phyloP scores from a whole-genome alignment of 2,329 filamentous ascomycete genomes.

The Ploettnerulaceae sp. region DNA sequence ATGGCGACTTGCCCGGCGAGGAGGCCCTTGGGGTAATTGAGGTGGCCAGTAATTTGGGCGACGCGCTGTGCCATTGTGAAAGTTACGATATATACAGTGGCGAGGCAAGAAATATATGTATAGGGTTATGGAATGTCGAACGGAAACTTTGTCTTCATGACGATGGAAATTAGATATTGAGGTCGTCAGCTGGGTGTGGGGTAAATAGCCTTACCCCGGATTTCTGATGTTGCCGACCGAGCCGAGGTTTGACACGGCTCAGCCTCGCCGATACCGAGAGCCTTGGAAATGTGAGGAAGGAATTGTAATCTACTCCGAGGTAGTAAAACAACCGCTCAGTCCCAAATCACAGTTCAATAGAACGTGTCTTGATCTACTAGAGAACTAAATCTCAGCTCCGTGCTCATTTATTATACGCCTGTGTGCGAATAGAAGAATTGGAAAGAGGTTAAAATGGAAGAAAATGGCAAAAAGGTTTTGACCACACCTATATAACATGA shows the following conservation, averaged over 20 bases:
- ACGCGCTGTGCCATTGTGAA: conserved; percentile 45
- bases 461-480: too few relatives aligned
- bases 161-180: neutral
- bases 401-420: too few relatives aligned
- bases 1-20: conserved; percentile 79
- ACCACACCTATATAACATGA: too few relatives aligned
- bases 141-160: neutral
- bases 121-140: neutral
- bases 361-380: too few relatives aligned
- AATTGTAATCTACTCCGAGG: too few relatives aligned
- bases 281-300: too few relatives aligned
- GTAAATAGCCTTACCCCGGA: conserved; percentile 3
- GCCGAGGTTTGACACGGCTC: neutral
- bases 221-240: neutral
- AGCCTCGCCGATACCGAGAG: neutral
- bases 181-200: neutral
- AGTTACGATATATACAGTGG: neutral
- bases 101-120: neutral
- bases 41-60: conserved; percentile 68
- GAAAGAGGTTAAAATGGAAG: too few relatives aligned
- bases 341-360: too few relatives aligned
- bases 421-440: too few relatives aligned
- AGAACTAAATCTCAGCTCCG: too few relatives aligned
- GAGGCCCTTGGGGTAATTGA: conserved; percentile 78
- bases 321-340: too few relatives aligned